phyloP scores from a whole-genome alignment of 305 asterid genomes.

The Fraxinus greggii region DNA sequence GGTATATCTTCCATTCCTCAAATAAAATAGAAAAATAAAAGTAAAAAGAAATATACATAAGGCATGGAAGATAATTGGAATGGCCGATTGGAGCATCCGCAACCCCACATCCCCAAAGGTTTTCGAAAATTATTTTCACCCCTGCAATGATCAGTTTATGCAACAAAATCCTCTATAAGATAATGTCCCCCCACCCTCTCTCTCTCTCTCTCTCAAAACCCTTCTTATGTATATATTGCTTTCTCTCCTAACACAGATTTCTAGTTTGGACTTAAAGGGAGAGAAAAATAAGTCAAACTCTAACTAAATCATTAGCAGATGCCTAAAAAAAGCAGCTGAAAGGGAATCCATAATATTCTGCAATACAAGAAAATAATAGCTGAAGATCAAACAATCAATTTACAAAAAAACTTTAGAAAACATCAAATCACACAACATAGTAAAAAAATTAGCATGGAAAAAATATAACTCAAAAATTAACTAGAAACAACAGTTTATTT shows the following conservation, averaged over 20 bases:
- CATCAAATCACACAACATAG: neutral
- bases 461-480: neutral
- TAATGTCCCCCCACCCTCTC: no score
- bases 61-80: neutral
- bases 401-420: neutral
- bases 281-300: slow-evolving; percentile 34
- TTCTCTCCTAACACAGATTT: no score
- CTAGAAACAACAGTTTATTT: neutral
- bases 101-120: neutral
- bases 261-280: slow-evolving; percentile 5
- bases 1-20: neutral
- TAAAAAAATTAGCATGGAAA: neutral
- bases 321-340: neutral
- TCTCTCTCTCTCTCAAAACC: no score
- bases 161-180: no score
- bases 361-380: neutral
- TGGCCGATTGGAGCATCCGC: neutral
- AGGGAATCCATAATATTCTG: neutral
- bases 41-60: no score
- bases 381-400: slow-evolving; percentile 21
- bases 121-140: neutral
- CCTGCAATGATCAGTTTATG: neutral
- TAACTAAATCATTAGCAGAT: slow-evolving; percentile 33
- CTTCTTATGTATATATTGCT: no score
- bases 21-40: no score